Base-by-base conservation (phyloP, 192 early-diverging fungal genomes). In the Coemansia sp. region DNA sequence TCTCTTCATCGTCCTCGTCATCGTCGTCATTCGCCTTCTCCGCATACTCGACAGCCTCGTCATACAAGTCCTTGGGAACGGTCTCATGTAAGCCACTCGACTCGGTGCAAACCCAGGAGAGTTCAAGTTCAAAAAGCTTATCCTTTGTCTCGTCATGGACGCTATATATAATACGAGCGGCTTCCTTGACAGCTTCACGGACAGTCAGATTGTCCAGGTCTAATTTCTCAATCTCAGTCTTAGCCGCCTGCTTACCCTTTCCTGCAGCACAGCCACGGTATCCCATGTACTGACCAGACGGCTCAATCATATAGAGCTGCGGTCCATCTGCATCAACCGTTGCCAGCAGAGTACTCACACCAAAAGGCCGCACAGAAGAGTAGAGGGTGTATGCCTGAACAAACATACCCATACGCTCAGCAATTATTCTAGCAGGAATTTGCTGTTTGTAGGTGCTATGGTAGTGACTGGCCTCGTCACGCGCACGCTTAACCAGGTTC, bases 211-310 rank as follows among this genome's bases (percentile, higher is more conserved):
- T 81, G 14, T 79, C 75, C 27, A 97, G 72, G 46, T 97, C 89
- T 30, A 99, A 78, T 72, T 97, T 99, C 55, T 99, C 97, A 54
- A 99, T 85, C 68, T 97, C 97, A n/a, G 97, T 95, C 77, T 95
- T 98, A 46, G 95, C 97, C 15, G 90, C 87, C 61, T 93, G 89
- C 57, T 91, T 87, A 46, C 95, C 95, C 78, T 99, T 99, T 56
- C 97, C 97, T 46, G 90, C 81, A 24, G 95, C 97, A 60, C 87
- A 90, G 14, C 88, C 97, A 62, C 85, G 87, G 69, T 96, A 97
- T n/a, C 95, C 96, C 86, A 90, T 89, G 72, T 88, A 95, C 48
- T 93, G 78, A 53, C 97, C 97, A 50, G 93, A 95, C 5, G 97
- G 97, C 71, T 99, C 97, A 27, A 99, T 71, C 87, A 96, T 92